phyloP scores from a whole-genome alignment of 495 filamentous ascomycete genomes.

The Daldinia grandis region DNA sequence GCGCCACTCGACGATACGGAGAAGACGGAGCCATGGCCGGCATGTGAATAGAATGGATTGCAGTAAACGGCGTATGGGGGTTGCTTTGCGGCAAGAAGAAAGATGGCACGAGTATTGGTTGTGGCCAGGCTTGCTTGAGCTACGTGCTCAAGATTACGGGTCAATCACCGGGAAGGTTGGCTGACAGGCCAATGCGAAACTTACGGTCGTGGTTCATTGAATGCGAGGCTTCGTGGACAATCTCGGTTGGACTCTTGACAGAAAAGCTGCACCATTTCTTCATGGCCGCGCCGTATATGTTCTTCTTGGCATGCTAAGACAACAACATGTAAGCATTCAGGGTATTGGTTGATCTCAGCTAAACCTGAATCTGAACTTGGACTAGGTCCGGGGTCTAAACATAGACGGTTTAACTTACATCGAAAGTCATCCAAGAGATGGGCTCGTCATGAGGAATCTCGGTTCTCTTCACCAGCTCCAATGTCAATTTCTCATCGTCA shows the following conservation, averaged over 20 bases:
- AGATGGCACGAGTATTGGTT: slow-evolving; percentile 86
- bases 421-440: slow-evolving; percentile 91
- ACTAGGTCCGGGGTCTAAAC: not conserved
- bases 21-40: slow-evolving; percentile 81
- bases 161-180: slow-evolving; percentile 20
- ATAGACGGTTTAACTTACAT: slow-evolving; percentile 58
- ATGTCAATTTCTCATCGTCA: slow-evolving; percentile 75
- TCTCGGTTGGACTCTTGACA: slow-evolving; percentile 79
- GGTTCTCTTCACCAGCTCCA: slow-evolving; percentile 78
- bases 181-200: slow-evolving; percentile 33
- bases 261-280: slow-evolving; percentile 87
- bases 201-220: slow-evolving; percentile 66
- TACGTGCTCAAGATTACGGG: slow-evolving; percentile 46
- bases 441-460: slow-evolving; percentile 81
- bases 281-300: slow-evolving; percentile 87
- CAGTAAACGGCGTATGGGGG: slow-evolving; percentile 83
- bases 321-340: slow-evolving; percentile 37
- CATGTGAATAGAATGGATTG: slow-evolving; percentile 87
- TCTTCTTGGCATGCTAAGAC: slow-evolving; percentile 73
- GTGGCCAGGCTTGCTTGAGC: slow-evolving; percentile 71
- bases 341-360: not conserved
- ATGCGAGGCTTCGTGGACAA: slow-evolving; percentile 77
- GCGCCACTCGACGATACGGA: slow-evolving; percentile 68
- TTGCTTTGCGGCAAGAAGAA: slow-evolving; percentile 77
- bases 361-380: not conserved